phyloP scores from a whole-genome alignment of 371 early-diverging fungal species.

The Nematocida parisii region DNA sequence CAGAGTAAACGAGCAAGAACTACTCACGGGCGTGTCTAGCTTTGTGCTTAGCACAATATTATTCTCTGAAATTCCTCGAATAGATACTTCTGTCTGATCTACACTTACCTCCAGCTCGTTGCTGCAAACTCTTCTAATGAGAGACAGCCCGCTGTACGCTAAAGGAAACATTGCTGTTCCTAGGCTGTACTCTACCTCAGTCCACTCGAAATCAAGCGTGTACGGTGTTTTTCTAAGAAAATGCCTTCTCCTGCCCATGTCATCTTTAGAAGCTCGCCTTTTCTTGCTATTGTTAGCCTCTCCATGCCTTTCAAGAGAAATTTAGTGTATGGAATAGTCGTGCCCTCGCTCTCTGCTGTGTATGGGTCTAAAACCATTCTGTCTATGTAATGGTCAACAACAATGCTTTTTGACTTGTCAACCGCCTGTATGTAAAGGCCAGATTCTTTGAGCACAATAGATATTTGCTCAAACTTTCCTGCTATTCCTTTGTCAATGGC shows the following conservation, averaged over 20 bases:
- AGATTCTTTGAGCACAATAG: not conserved
- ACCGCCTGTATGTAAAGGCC: slow-evolving; percentile 35
- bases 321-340: slow-evolving; percentile 35
- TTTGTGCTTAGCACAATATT: not conserved
- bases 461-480: slow-evolving; percentile 33
- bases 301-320: slow-evolving; percentile 26
- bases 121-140: not conserved
- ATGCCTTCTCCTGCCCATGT: slow-evolving; percentile 23
- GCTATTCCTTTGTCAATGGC: slow-evolving; percentile 22
- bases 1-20: slow-evolving; percentile 31
- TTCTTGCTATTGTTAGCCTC: not conserved
- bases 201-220: slow-evolving; percentile 15
- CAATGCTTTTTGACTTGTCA: slow-evolving; percentile 27
- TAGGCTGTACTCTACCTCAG: not conserved
- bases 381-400: slow-evolving; percentile 47
- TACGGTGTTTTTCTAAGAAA: slow-evolving; percentile 27
- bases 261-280: slow-evolving; percentile 20
- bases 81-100: not conserved
- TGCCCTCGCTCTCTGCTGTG: not conserved
- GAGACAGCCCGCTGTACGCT: slow-evolving; percentile 14
- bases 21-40: not conserved
- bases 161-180: not conserved
- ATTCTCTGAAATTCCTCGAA: not conserved
- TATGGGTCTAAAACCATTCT: slow-evolving; percentile 21
- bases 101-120: slow-evolving; percentile 16